Evolutionary conservation across 441 rosid species (phyloP).

Genomic region (Hura crepitans): DNA sequence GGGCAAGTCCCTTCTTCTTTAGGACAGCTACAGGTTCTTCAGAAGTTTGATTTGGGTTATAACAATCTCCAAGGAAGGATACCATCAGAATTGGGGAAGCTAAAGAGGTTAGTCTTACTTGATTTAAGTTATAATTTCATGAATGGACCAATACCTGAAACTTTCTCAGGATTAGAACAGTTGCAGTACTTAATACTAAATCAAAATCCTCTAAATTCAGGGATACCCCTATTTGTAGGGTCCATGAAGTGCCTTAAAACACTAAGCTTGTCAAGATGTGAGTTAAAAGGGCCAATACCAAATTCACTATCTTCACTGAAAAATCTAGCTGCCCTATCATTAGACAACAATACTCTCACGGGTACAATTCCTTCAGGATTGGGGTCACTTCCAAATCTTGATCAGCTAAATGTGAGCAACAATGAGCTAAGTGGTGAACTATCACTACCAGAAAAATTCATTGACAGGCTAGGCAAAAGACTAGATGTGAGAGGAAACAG

Average conservation of each 20-base stretch:
- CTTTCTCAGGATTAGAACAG: slow-evolving; percentile 35
- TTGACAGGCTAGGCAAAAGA: slow-evolving; percentile 37
- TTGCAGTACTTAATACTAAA: slow-evolving; percentile 35
- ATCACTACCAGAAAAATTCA: slow-evolving; percentile 29
- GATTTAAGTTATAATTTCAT: slow-evolving; percentile 41
- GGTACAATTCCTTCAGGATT: slow-evolving; percentile 38
- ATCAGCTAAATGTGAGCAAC: slow-evolving; percentile 38
- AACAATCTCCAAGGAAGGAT: slow-evolving; percentile 35
- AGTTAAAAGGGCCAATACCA: slow-evolving; percentile 35
- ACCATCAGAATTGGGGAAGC: slow-evolving; percentile 31
- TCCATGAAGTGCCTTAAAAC: slow-evolving; percentile 29
- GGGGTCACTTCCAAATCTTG: slow-evolving; percentile 36
- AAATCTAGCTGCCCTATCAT: slow-evolving; percentile 34
- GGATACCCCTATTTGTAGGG: slow-evolving; percentile 29
- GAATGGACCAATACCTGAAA: slow-evolving; percentile 41
- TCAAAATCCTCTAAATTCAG: slow-evolving; percentile 38
- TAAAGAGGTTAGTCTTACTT: slow-evolving; percentile 40
- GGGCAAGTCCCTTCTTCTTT: slow-evolving; percentile 33
- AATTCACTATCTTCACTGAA: slow-evolving; percentile 30
- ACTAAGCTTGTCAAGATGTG: slow-evolving; percentile 42
- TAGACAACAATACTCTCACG: slow-evolving; percentile 35
- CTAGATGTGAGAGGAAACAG: slow-evolving; percentile 41
- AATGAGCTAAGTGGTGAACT: slow-evolving; percentile 39
- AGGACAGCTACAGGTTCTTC: slow-evolving; percentile 38
- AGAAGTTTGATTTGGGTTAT: slow-evolving; percentile 37